Conservation (phyloP, 2,329 filamentous ascomycete genomes). For the Diaporthe citriasiana region DNA sequence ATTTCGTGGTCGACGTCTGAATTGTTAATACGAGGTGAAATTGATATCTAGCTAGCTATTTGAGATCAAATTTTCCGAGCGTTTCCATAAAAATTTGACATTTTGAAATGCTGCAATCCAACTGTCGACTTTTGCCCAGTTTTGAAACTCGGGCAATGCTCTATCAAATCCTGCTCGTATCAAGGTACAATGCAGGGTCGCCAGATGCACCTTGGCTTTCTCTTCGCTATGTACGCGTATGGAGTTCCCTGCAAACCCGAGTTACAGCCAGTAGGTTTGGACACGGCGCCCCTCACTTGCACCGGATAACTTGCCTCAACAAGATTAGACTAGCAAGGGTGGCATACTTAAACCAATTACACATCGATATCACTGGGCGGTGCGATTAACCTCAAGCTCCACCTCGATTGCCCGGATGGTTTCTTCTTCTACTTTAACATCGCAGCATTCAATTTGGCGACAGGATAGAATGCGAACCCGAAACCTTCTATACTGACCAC, state of each 20-base stretch:
- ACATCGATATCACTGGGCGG: background rate
- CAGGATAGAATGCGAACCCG: background rate
- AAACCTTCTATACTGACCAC: background rate
- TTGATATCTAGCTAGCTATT: background rate
- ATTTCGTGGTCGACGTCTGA: background rate
- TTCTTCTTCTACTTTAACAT: background rate
- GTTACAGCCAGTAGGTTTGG: background rate
- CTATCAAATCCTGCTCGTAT: background rate
- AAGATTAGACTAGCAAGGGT: constrained; percentile 28
- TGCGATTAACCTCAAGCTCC: background rate
- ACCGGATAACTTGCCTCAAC: constrained; percentile 46
- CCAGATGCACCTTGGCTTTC: background rate
- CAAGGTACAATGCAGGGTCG: background rate
- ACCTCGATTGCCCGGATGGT: background rate
- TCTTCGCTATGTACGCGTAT: background rate
- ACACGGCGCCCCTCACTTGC: constrained; percentile 53
- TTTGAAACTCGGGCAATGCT: no score
- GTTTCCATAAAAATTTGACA: background rate
- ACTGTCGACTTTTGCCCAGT: background rate
- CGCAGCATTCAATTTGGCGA: background rate
- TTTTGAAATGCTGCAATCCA: background rate
- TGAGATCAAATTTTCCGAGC: background rate
- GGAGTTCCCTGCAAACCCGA: background rate
- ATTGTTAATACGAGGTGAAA: background rate
- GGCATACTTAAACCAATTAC: background rate